A percentile compares a stretch with the other conserved stretches of the same genome.
phyloP scores from a whole-genome alignment of 2,329 filamentous ascomycete species.

The Moelleriella libera region DNA sequence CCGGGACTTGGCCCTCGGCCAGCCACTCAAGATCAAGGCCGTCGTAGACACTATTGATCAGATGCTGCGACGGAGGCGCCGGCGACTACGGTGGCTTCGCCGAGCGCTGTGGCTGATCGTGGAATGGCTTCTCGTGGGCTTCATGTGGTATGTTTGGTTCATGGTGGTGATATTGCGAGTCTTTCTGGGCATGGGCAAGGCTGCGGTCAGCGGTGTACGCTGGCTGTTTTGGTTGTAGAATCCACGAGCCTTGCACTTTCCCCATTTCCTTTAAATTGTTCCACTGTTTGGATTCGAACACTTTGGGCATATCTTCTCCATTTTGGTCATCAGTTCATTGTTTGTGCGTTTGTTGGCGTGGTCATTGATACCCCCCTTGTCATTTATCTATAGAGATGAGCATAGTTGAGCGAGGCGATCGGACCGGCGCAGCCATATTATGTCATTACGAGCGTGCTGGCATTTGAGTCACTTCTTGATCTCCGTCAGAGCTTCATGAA shows the following conservation, averaged over 20 bases:
- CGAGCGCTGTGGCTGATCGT: conserved; percentile 67
- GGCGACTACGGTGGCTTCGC: conserved; percentile 59
- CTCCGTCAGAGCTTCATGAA: neutral
- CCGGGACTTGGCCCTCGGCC: conserved; percentile 60
- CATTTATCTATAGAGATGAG: neutral
- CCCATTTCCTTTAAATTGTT: too few relatives aligned
- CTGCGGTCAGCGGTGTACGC: conserved; percentile 42
- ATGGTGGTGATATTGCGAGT: conserved; percentile 65
- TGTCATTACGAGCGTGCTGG: too few relatives aligned
- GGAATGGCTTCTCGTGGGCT: conserved; percentile 75
- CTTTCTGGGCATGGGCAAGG: conserved; percentile 47
- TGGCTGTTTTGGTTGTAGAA: conserved; percentile 75
- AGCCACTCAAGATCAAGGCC: conserved; percentile 67
- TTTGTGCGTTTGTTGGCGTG: neutral
- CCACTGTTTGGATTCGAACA: too few relatives aligned
- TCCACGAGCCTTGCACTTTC: neutral
- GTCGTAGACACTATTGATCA: conserved; percentile 68
- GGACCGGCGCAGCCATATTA: too few relatives aligned
- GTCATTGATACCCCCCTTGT: conserved; percentile 1
- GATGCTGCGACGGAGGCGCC: conserved; percentile 54
- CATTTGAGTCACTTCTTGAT: neutral
- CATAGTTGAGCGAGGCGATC: neutral
- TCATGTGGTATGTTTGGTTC: conserved; percentile 94
- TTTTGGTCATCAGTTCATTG: neutral
- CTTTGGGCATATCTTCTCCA: too few relatives aligned